These are phyloP conservation scores for Aspergillus pseudoglaucus DNA, from an alignment of 2,329 filamentous ascomycete species.

Conservation along the genomic window DNA sequence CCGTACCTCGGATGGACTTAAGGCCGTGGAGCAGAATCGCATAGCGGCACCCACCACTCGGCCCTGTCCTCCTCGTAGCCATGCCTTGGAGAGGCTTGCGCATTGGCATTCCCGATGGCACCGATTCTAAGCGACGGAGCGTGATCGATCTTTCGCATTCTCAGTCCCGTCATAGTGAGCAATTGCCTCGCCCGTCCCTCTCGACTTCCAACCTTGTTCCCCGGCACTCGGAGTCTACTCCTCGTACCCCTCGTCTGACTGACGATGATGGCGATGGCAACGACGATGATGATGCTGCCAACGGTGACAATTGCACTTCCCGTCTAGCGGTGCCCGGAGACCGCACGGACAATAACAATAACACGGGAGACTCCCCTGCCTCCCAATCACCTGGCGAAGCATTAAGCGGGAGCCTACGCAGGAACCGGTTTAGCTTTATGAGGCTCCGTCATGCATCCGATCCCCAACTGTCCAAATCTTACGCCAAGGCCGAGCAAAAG, in stretches of 20 bases:
- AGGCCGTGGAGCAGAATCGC: slow-evolving; percentile 13
- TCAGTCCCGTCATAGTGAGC: slow-evolving; percentile 30
- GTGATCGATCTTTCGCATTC: slow-evolving; percentile 20
- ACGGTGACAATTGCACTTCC: slow-evolving; percentile 4
- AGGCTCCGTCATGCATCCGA: slow-evolving; percentile 90
- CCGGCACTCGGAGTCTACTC: slow-evolving; percentile 29
- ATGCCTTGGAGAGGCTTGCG: slow-evolving; percentile 38
- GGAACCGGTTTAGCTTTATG: slow-evolving; percentile 59
- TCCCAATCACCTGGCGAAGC: slow-evolving; percentile 13
- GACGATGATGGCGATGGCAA: slow-evolving; percentile 8
- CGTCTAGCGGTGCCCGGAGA: slow-evolving; percentile 10
- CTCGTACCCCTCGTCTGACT: slow-evolving; percentile 18
- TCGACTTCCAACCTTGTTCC: slow-evolving; percentile 22
- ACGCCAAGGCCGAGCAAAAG: slow-evolving; percentile 56
- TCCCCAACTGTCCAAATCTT: slow-evolving; percentile 74
- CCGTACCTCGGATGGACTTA: slow-evolving; percentile 15
- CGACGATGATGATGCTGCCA: slow-evolving; percentile 5
- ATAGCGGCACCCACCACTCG: slow-evolving; percentile 8
- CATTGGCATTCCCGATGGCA: slow-evolving; percentile 26
- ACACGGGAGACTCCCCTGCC: slow-evolving; percentile 11
- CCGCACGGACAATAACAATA: slow-evolving; percentile 11
- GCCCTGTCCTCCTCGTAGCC: slow-evolving; percentile 15
- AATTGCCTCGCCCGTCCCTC: slow-evolving; percentile 27
- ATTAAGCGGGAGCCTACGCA: slow-evolving; percentile 18
- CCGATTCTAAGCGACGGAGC: slow-evolving; percentile 29